Percentiles rank a stretch among this genome's conserved stretches.
Evolutionary conservation across 352 stramenopile genomes (phyloP).

Genomic region (Globisporangium iwayamae): DNA sequence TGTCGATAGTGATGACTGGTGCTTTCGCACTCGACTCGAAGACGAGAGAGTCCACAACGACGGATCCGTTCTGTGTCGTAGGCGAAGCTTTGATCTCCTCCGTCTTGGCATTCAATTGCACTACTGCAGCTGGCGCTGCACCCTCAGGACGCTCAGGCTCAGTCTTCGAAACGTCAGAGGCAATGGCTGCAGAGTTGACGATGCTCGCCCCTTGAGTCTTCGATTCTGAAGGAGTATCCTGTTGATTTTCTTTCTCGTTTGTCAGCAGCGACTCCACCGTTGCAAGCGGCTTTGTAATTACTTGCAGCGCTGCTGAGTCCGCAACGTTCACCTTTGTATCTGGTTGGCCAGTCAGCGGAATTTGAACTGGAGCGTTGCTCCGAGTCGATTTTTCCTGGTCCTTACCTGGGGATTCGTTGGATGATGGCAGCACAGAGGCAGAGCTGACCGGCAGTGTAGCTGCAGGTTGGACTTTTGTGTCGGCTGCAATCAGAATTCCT

Average conservation of each 20-base stretch:
- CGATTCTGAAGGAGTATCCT: background rate
- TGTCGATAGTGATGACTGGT: background rate
- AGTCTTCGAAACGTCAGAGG: background rate
- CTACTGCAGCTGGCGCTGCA: background rate
- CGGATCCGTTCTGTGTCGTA: background rate
- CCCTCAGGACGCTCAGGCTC: background rate
- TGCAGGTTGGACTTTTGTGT: too few relatives aligned
- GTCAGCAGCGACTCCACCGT: background rate
- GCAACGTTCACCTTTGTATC: background rate
- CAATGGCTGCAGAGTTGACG: background rate
- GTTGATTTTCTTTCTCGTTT: background rate
- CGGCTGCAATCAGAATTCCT: too few relatives aligned
- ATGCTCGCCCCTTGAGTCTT: background rate
- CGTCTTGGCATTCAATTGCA: background rate
- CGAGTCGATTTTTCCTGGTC: background rate
- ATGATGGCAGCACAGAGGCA: too few relatives aligned
- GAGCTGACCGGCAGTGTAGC: too few relatives aligned
- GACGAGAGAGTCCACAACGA: slow-evolving; percentile 4
- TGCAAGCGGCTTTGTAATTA: background rate
- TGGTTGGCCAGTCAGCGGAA: background rate
- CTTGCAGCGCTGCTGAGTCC: background rate
- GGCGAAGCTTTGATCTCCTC: background rate
- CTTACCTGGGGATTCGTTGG: background rate
- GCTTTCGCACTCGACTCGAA: background rate
- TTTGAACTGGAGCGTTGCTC: background rate